Percentiles rank a stretch among this genome's conserved stretches.
Evolutionary conservation across 164 flowering plant genomes (phyloP).

Genomic region (Euptelea pleiosperma): DNA sequence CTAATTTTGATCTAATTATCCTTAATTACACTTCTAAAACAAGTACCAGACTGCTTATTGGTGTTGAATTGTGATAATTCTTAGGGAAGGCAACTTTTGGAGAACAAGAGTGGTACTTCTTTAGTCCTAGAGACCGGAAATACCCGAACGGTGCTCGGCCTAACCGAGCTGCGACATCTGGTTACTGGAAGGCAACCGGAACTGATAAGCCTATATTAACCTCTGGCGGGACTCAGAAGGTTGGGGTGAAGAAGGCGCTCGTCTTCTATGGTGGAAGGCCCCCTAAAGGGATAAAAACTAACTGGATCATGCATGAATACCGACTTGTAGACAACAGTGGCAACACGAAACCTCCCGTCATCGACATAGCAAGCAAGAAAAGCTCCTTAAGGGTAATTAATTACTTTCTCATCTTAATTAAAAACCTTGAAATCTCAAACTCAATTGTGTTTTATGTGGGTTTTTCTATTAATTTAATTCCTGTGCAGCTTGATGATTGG

Average conservation of each 20-base stretch:
- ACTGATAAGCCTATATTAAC: slow-evolving; percentile 81
- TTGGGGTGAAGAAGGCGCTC: slow-evolving; percentile 88
- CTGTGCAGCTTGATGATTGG: slow-evolving; percentile 86
- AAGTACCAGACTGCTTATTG: too few species aligned
- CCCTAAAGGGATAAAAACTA: slow-evolving; percentile 79
- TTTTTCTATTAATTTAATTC: too few species aligned
- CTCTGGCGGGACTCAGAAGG: slow-evolving; percentile 62
- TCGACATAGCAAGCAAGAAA: slow-evolving; percentile 46
- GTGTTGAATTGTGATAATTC: too few species aligned
- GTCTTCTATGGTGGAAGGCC: slow-evolving; percentile 90
- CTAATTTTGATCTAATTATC: too few species aligned
- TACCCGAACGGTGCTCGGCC: slow-evolving; percentile 92
- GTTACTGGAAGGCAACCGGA: slow-evolving; percentile 98
- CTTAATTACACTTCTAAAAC: too few species aligned
- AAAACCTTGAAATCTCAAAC: too few species aligned
- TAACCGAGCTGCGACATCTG: slow-evolving; percentile 84
- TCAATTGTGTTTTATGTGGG: too few species aligned
- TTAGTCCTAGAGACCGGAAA: slow-evolving; percentile 86
- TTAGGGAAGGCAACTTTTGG: slow-evolving; percentile 84
- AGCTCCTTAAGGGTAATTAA: slow-evolving; percentile 63
- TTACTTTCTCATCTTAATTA: too few species aligned
- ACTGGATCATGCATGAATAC: slow-evolving; percentile 97
- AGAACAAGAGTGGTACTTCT: slow-evolving; percentile 92
- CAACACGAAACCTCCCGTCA: slow-evolving; percentile 40
- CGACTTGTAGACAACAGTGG: slow-evolving; percentile 54